Evolutionary conservation across 495 filamentous ascomycete species (phyloP), one percentile per base, ranked within the genome.

Genomic region (Hypoxylon perforatum): DNA sequence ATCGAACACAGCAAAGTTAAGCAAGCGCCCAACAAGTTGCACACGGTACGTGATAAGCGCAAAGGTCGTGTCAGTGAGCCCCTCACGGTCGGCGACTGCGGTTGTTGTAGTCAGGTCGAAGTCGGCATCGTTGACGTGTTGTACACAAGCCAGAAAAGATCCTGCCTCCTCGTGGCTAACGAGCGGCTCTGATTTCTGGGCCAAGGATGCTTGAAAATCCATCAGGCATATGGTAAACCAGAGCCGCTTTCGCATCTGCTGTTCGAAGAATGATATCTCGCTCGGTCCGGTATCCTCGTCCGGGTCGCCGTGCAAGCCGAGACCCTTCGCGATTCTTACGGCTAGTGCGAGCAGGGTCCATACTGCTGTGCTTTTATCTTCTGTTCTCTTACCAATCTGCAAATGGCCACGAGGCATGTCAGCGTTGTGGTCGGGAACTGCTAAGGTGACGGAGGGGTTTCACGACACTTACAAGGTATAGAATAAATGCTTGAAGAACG

Each of bases 141-240:
- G 18, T 14, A 54, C 46, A 15, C 59, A 39, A 15, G 30, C 7
- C 3, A 42, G 38, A n/a, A n/a, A 15, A 5, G 5, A 45, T 12
- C 36, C n/a, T 35, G 23, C 35, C n/a, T 9, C 65, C 11, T 54
- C 17, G 7, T 15, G 22, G 1, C 7, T 39, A 17, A 64, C 55
- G 2, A 69, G 53, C 4, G 65, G 60, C 11, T 64, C 36, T 2
- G 60, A 48, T 1, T 23, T 41, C 50, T 64, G 54, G 22, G 36
- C 65, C 22, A 69, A 54, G 15, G 65, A 63, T 8, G 48, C 23
- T 11, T 58, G 59, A n/a, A 69, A 14, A 28, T 69, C 65, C 8
- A 69, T 11, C 4, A 63, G 5, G 25, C 65, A 69, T 38, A 69
- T 50, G 1, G 65, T 69, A n/a, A 44, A 55, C 65, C 65, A 69